Base-by-base conservation (phyloP, 2,329 filamentous ascomycete species). In the Ophiostoma quercus region DNA sequence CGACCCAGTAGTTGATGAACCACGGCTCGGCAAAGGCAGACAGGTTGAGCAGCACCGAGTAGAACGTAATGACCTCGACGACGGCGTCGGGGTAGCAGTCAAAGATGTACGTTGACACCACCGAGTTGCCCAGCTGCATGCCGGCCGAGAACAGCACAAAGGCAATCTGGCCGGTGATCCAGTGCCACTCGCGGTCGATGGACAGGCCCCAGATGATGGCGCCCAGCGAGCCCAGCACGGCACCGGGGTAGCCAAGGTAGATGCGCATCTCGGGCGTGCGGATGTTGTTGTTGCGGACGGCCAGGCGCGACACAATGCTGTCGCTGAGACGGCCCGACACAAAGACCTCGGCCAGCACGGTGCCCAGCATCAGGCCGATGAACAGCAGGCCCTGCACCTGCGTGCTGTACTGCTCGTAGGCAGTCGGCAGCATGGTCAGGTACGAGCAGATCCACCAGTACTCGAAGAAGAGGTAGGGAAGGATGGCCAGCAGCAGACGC, bases 111-210 rank as follows among this genome's bases (percentile, higher is more conserved):
- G 81, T 79, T 63, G 80, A 83, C 11, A 83, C 77, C 2, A 82
- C 81, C 0, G 84, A 85, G 74, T 87, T 87, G 41, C 84, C 84
- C 68, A 86, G 82, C 72, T 87, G 84, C 72, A 86, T 82, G 22
- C 85, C 84, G 0, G 83, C 81, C 80, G 77, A 77, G 84, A 82
- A 85, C 1, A 87, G 74, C 71, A 84, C 84, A 71, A 87, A 83
- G 0, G 83, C 84, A 3, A 86, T 76, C 71, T 87, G 84, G 1
- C 84, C 85, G 0, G 85, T 81, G 47, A 85, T 84, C 84, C 84
- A 87, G 75, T 87, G 84, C 73, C 83, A 85, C 0, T 75, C 75
- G 57, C 78, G 79, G 71, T 86, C 84, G 16, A 87, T 77, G 68
- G 82, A 85, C 60, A 87, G 74, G 0, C 85, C 85, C 85, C 85